phyloP scores from a whole-genome alignment of 208 protist species.

The Endotrypanum monterogeii region DNA sequence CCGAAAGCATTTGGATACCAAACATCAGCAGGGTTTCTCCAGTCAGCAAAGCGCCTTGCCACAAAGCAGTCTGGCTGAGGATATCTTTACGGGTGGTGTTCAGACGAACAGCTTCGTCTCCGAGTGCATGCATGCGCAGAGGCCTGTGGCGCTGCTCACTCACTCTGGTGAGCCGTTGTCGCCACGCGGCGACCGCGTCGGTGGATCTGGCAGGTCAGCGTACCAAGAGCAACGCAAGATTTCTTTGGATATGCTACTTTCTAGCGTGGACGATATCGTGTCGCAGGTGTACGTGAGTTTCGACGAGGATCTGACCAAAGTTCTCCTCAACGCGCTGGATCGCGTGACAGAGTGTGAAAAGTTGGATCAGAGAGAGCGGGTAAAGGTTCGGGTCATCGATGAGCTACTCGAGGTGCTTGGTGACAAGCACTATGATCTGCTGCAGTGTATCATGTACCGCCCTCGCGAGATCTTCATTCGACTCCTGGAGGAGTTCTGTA shows the following conservation, averaged over 20 bases:
- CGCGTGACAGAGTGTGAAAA: conserved; percentile 76
- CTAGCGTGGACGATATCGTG: conserved; percentile 88
- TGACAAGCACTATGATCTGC: conserved; percentile 78
- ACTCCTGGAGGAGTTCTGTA: conserved; percentile 90
- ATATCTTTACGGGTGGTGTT: conserved; percentile 30
- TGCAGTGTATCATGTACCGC: conserved; percentile 86
- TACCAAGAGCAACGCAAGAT: conserved; percentile 74
- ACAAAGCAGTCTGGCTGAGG: conserved; percentile 39
- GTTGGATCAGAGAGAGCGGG: conserved; percentile 56
- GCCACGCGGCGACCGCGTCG: conserved; percentile 73
- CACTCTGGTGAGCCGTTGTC: conserved; percentile 80
- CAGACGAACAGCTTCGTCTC: conserved; percentile 61
- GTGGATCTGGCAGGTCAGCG: conserved; percentile 58
- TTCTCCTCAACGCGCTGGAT: conserved; percentile 90
- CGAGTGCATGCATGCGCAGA: conserved; percentile 69
- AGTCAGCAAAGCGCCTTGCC: conserved; percentile 15
- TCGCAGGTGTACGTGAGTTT: conserved; percentile 89
- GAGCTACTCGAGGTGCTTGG: conserved; percentile 82
- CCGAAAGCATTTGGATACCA: conserved; percentile 25
- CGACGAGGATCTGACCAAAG: conserved; percentile 87
- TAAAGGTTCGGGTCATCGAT: conserved; percentile 69
- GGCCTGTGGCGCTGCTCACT: conserved; percentile 63
- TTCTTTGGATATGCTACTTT: conserved; percentile 79
- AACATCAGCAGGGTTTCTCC: neutral
- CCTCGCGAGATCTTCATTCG: conserved; percentile 84